These are phyloP conservation scores for Wickerhamiella azyma DNA, from an alignment of 805 yeast genomes.

Conservation along the genomic window DNA sequence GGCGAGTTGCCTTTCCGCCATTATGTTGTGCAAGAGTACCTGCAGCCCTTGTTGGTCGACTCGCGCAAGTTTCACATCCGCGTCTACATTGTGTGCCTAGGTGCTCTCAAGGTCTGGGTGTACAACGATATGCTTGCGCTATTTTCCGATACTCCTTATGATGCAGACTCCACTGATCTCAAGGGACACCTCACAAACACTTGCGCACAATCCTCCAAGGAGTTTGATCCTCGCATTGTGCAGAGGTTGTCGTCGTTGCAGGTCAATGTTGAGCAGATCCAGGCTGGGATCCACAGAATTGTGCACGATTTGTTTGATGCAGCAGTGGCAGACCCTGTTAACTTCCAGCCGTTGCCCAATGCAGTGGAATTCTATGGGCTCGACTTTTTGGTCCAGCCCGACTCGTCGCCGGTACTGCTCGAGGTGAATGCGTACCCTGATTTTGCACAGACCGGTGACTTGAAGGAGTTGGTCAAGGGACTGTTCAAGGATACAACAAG, in stretches of 20 bases:
- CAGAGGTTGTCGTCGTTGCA: slow-evolving; percentile 52
- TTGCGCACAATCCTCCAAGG: slow-evolving; percentile 53
- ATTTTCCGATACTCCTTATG: slow-evolving; percentile 51
- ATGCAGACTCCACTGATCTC: slow-evolving; percentile 29
- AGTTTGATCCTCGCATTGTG: slow-evolving; percentile 32
- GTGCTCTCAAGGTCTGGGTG: slow-evolving; percentile 65
- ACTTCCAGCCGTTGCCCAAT: slow-evolving; percentile 68
- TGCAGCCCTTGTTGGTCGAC: slow-evolving; percentile 57
- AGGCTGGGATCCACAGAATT: slow-evolving; percentile 37
- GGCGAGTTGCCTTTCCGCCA: slow-evolving; percentile 58
- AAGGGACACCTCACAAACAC: slow-evolving; percentile 86
- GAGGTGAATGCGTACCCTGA: slow-evolving; percentile 95
- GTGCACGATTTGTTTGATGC: slow-evolving; percentile 78
- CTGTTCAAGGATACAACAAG: slow-evolving; percentile 47
- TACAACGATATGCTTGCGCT: slow-evolving; percentile 68
- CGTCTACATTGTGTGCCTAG: slow-evolving; percentile 63
- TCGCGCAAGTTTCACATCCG: slow-evolving; percentile 80
- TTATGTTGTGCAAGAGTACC: slow-evolving; percentile 78
- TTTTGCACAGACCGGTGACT: slow-evolving; percentile 86
- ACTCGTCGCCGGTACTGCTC: slow-evolving; percentile 41
- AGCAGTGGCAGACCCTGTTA: slow-evolving; percentile 60
- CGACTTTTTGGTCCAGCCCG: slow-evolving; percentile 63
- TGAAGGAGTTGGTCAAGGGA: slow-evolving; percentile 51
- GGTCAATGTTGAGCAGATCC: slow-evolving; percentile 24
- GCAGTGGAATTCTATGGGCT: slow-evolving; percentile 82